Conservation (phyloP, 192 early-diverging fungal species). For the Coemansia sp. region DNA sequence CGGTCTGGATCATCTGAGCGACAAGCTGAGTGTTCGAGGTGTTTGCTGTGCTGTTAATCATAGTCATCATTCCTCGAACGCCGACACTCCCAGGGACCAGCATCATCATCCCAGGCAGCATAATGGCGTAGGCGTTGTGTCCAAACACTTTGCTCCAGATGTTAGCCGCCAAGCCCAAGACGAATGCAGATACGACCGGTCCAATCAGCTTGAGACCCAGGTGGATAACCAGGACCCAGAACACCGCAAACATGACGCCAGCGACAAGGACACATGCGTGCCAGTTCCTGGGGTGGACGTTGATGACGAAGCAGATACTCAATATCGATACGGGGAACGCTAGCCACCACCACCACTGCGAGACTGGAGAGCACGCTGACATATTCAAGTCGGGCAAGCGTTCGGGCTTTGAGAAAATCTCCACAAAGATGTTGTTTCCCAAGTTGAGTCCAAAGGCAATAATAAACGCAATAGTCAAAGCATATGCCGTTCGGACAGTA, state of each 20-base stretch:
- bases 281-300: slow-evolving; percentile 63
- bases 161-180: slow-evolving; percentile 72
- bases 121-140: slow-evolving; percentile 67
- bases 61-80: slow-evolving; percentile 60
- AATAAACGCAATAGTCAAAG: slow-evolving; percentile 74
- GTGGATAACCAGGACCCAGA: slow-evolving; percentile 59
- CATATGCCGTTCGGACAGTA: slow-evolving; percentile 73
- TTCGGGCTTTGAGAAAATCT: slow-evolving; percentile 55
- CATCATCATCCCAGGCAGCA: slow-evolving; percentile 79
- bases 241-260: slow-evolving; percentile 65
- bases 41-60: slow-evolving; percentile 53
- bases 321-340: slow-evolving; percentile 57
- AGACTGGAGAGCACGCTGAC: slow-evolving; percentile 25
- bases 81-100: slow-evolving; percentile 79
- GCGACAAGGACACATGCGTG: slow-evolving; percentile 64
- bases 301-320: slow-evolving; percentile 58
- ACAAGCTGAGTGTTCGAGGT: slow-evolving; percentile 47
- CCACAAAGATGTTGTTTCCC: slow-evolving; percentile 59
- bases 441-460: slow-evolving; percentile 69
- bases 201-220: slow-evolving; percentile 57
- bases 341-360: slow-evolving; percentile 56
- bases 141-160: slow-evolving; percentile 65
- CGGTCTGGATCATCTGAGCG: slow-evolving; percentile 56
- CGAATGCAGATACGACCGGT: slow-evolving; percentile 67
- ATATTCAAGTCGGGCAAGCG: slow-evolving; percentile 24